A percentile compares a stretch with the other conserved stretches of the same genome.
Conservation (phyloP, 306 rosid species). For the Adenanthera pavonina region DNA sequence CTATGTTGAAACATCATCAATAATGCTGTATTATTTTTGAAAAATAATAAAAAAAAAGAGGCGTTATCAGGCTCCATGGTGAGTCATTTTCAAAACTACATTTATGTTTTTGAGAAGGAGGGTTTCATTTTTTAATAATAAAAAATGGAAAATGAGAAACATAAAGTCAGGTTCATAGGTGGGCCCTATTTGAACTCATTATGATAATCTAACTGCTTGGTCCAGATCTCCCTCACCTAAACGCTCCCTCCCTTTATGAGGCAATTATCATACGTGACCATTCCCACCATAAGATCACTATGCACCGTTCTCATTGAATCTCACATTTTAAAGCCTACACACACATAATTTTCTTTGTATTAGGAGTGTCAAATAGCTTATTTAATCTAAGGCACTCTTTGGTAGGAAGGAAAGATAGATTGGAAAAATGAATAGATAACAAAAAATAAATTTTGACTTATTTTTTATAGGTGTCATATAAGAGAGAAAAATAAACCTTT, state of each 20-base stretch:
- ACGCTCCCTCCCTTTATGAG: background rate
- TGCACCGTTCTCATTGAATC: too few relatives aligned
- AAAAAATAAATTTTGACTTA: too few relatives aligned
- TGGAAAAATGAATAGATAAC: too few relatives aligned
- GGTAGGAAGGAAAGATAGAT: too few relatives aligned
- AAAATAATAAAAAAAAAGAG: background rate
- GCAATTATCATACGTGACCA: conserved; percentile 6
- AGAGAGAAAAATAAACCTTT: too few relatives aligned
- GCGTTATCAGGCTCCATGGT: background rate
- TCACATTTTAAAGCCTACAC: too few relatives aligned
- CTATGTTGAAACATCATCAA: conserved; percentile 14
- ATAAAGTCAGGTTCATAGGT: conserved; percentile 24
- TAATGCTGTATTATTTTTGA: background rate
- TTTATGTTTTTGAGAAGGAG: background rate
- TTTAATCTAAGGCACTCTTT: too few relatives aligned
- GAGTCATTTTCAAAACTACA: conserved; percentile 12
- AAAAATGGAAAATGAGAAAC: conserved; percentile 2
- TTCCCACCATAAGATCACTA: conserved; percentile 6
- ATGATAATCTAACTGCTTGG: conserved; percentile 25
- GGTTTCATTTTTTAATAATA: background rate
- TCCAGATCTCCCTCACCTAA: conserved; percentile 24
- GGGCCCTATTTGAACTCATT: conserved; percentile 42
- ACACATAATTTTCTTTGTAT: too few relatives aligned
- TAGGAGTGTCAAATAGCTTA: too few relatives aligned
- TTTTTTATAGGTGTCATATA: too few relatives aligned